phyloP scores from a whole-genome alignment of 139 green algal genomes.

The Axilococcus clingmanii region DNA sequence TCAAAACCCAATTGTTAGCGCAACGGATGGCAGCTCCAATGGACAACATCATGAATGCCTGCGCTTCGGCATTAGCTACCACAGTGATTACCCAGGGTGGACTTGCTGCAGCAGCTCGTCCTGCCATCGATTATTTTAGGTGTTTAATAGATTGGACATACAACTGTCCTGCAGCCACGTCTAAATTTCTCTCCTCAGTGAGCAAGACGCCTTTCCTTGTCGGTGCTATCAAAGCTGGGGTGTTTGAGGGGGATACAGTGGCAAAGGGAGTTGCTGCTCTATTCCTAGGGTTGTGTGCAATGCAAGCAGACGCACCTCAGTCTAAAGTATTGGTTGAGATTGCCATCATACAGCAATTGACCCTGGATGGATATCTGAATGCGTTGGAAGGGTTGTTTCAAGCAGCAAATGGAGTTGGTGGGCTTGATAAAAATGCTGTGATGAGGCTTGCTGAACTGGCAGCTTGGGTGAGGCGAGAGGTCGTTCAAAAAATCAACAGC shows the following conservation, averaged over 20 bases:
- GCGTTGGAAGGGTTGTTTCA: conserved; percentile 1
- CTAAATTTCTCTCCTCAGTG: conserved; percentile 24
- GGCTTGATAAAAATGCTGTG: too few species aligned
- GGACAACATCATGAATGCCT: background rate
- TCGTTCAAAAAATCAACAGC: too few species aligned
- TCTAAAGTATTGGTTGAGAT: conserved; percentile 5
- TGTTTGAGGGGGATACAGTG: too few species aligned
- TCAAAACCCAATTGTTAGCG: conserved; percentile 2
- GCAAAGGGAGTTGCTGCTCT: too few species aligned
- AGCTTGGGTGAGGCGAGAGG: too few species aligned
- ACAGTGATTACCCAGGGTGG: conserved; percentile 6
- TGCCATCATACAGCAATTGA: conserved; percentile 7
- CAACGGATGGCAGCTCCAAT: background rate
- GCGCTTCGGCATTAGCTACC: conserved; percentile 3
- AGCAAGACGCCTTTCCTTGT: conserved; percentile 11
- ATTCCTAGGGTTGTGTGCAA: too few species aligned
- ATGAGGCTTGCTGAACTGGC: too few species aligned
- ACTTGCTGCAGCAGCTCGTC: conserved; percentile 5
- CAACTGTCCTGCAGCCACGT: conserved; percentile 37
- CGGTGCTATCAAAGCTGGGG: background rate
- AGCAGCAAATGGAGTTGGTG: too few species aligned
- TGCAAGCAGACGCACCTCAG: too few species aligned
- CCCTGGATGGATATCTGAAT: background rate
- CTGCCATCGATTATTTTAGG: conserved; percentile 26
- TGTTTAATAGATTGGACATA: conserved; percentile 44